These are phyloP conservation scores for Gracilaria caudata DNA, from an alignment of 23 red algal genomes.

Conservation along the genomic window DNA sequence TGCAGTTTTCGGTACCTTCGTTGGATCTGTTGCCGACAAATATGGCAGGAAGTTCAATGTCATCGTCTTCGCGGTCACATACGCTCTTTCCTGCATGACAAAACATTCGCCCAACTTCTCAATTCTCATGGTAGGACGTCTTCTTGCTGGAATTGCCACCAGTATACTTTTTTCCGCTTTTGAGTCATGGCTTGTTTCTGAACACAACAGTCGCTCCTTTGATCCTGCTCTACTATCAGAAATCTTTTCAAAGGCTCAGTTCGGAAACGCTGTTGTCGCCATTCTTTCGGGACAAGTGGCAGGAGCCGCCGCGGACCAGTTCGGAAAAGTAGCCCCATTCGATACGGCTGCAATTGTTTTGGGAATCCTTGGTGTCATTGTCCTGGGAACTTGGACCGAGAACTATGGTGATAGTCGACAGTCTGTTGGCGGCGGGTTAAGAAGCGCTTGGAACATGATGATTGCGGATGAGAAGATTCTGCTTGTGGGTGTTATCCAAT, in stretches of 20 bases:
- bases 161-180: slow-evolving; percentile 96
- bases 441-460: slow-evolving; percentile 68
- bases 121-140: slow-evolving; percentile 85
- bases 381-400: slow-evolving; percentile 79
- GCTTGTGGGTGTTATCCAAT: slow-evolving; percentile 85
- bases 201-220: slow-evolving; percentile 81
- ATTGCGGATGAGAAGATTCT: slow-evolving; percentile 74
- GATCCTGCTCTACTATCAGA: slow-evolving; percentile 68
- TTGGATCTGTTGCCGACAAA: slow-evolving; percentile 90
- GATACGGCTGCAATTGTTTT: slow-evolving; percentile 82
- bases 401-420: slow-evolving; percentile 76
- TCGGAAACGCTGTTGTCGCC: slow-evolving; percentile 91
- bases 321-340: slow-evolving; percentile 95
- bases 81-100: slow-evolving; percentile 89
- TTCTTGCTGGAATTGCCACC: slow-evolving; percentile 88
- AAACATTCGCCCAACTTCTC: slow-evolving; percentile 89
- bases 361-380: slow-evolving; percentile 55
- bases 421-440: slow-evolving; percentile 53
- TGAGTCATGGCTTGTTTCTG: slow-evolving; percentile 94
- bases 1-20: slow-evolving; percentile 91
- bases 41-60: slow-evolving; percentile 84
- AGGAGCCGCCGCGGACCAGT: slow-evolving; percentile 61
- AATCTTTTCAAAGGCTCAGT: slow-evolving; percentile 90
- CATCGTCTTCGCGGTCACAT: slow-evolving; percentile 70
- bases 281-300: slow-evolving; percentile 92